Conservation (phyloP, 495 filamentous ascomycete species). For the Hypoxylon trugodes region DNA sequence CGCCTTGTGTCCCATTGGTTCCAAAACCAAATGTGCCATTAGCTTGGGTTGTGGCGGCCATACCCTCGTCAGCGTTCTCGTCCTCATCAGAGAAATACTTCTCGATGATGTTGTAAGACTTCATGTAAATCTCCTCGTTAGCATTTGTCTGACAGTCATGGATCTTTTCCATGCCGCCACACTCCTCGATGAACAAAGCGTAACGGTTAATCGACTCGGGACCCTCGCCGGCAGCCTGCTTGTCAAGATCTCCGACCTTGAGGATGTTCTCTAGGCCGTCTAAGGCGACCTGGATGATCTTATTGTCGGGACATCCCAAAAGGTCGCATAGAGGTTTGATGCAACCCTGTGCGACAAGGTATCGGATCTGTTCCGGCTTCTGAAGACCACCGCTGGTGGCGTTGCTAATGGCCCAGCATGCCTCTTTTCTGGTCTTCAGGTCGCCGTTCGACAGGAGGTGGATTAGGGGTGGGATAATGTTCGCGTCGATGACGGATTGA, state of each 20-base stretch:
- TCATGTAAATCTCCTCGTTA: slow-evolving; percentile 99
- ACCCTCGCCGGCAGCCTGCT: slow-evolving; percentile 78
- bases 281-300: slow-evolving; percentile 99
- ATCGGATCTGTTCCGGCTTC: slow-evolving; percentile 98
- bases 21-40: slow-evolving; percentile 87
- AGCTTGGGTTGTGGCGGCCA: slow-evolving; percentile 62
- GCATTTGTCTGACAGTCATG: slow-evolving; percentile 99
- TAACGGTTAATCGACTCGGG: slow-evolving; percentile 91
- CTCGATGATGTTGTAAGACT: slow-evolving; percentile 99
- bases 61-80: slow-evolving; percentile 76
- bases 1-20: slow-evolving; percentile 72
- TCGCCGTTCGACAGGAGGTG: slow-evolving; percentile 95
- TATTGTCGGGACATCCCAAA: slow-evolving; percentile 96
- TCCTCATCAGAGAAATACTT: slow-evolving; percentile 99
- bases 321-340: slow-evolving; percentile 98
- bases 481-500: slow-evolving; percentile 94
- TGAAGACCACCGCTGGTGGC: slow-evolving; percentile 97
- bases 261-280: slow-evolving; percentile 99
- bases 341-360: slow-evolving; percentile 89
- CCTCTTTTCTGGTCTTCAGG: slow-evolving; percentile 99
- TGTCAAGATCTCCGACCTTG: slow-evolving; percentile 99
- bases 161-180: slow-evolving; percentile 99
- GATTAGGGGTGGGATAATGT: slow-evolving; percentile 95
- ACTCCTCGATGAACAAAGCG: slow-evolving; percentile 98
- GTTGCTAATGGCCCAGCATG: slow-evolving; percentile 99